phyloP scores from a whole-genome alignment of 345 rosid genomes.

The Arabidopsis suecica region DNA sequence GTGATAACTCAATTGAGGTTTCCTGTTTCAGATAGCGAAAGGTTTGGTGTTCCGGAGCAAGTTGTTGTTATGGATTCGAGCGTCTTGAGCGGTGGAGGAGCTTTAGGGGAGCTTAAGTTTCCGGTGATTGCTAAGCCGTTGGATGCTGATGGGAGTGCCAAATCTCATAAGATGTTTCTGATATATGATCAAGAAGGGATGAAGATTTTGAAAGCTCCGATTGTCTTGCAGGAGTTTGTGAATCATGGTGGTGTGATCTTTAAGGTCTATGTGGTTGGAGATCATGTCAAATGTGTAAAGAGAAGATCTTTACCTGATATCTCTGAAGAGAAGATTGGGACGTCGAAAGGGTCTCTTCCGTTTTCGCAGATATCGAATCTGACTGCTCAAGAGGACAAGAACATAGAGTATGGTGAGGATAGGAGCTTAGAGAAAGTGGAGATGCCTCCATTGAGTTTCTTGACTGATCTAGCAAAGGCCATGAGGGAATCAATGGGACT shows the following conservation, averaged over 20 bases:
- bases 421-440: constrained; percentile 51
- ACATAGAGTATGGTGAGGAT: constrained; percentile 34
- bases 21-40: constrained; percentile 30
- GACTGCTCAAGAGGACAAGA: constrained; percentile 37
- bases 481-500: constrained; percentile 59
- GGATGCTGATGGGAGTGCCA: constrained; percentile 57
- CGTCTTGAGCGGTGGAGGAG: constrained; percentile 35
- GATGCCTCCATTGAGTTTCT: constrained; percentile 59
- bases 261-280: constrained; percentile 67
- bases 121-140: constrained; percentile 65
- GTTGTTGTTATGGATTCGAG: constrained; percentile 48
- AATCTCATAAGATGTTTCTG: constrained; percentile 58
- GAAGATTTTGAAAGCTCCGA: constrained; percentile 46
- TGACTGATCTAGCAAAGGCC: constrained; percentile 52
- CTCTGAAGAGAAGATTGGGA: constrained; percentile 51
- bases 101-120: constrained; percentile 49
- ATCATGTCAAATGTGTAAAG: constrained; percentile 53
- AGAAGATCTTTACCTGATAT: constrained; percentile 64
- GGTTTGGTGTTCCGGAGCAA: constrained; percentile 52
- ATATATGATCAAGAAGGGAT: constrained; percentile 62
- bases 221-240: constrained; percentile 72
- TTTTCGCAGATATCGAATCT: constrained; percentile 68
- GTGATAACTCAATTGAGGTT: constrained; percentile 48
- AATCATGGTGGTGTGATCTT: constrained; percentile 72
- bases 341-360: constrained; percentile 52